Conservation (phyloP, 2,329 filamentous ascomycete genomes). For the Xylogone sp. region DNA sequence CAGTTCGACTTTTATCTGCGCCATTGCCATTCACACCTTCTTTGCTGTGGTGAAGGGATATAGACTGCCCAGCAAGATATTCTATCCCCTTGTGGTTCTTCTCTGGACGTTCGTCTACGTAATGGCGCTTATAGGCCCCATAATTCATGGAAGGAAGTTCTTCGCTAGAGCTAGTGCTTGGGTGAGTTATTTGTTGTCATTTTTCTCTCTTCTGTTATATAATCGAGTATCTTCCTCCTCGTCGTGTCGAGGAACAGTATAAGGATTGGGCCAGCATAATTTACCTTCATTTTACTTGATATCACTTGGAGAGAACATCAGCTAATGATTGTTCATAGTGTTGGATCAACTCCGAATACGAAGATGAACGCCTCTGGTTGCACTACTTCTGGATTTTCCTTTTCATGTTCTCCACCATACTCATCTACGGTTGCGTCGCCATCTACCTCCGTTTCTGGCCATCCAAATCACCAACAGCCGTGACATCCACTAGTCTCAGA, state of each 20-base stretch:
- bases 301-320: too few species aligned
- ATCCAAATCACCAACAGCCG: constrained; percentile 1
- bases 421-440: constrained; percentile 39
- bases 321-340: constrained; percentile 37
- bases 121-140: constrained; percentile 48
- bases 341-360: constrained; percentile 57
- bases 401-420: constrained; percentile 43
- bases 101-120: constrained; percentile 59
- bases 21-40: constrained; percentile 65
- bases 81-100: constrained; percentile 43
- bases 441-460: constrained; percentile 14
- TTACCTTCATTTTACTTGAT: neutral
- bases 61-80: constrained; percentile 43
- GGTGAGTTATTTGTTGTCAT: constrained; percentile 34
- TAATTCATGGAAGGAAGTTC: constrained; percentile 34
- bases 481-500: neutral
- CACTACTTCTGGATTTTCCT: constrained; percentile 65
- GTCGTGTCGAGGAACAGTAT: too few species aligned
- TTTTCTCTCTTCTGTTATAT: too few species aligned
- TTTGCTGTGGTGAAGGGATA: constrained; percentile 55
- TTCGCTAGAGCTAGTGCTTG: constrained; percentile 65
- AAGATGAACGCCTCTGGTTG: constrained; percentile 51
- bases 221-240: too few species aligned
- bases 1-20: constrained; percentile 62
- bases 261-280: too few species aligned